Conservation (phyloP, 225 moss, liverwort and hornwort species). For the Sphagnum tenellum region DNA sequence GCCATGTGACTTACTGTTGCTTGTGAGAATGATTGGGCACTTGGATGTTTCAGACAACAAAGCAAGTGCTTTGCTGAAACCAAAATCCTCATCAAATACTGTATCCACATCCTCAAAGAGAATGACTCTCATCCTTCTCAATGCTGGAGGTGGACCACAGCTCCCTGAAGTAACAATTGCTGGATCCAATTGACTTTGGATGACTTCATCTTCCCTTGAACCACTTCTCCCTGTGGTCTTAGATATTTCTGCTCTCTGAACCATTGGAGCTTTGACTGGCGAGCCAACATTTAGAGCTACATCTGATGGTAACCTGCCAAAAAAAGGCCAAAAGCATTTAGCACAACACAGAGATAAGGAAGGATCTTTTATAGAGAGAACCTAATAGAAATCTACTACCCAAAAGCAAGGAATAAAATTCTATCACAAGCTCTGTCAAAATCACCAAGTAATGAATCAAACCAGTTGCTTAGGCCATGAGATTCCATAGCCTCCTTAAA, state of each 20-base stretch:
- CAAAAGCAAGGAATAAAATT: background rate
- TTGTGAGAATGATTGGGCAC: conserved; percentile 86
- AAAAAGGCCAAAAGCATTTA: background rate
- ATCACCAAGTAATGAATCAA: conserved; percentile 1
- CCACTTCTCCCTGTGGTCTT: conserved; percentile 12
- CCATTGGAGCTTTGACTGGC: no score
- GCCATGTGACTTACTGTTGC: conserved; percentile 50
- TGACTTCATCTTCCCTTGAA: conserved; percentile 13
- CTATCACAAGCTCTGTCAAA: background rate
- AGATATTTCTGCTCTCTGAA: no score
- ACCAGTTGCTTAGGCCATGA: conserved; percentile 69
- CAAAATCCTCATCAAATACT: conserved; percentile 82
- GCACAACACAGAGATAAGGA: background rate
- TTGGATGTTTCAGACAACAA: conserved; percentile 66
- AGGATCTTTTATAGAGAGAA: background rate
- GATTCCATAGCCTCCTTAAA: conserved; percentile 85
- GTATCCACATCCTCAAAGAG: conserved; percentile 93
- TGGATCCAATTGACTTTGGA: background rate
- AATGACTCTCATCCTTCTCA: conserved; percentile 59
- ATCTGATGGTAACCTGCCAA: conserved; percentile 18
- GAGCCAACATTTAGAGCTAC: background rate
- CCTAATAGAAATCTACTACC: background rate
- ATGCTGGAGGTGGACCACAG: conserved; percentile 18
- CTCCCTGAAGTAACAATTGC: conserved; percentile 26
- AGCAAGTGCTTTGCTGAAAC: conserved; percentile 54